phyloP scores from a whole-genome alignment of 768 basidiomycete genomes.

The Russula abietina region DNA sequence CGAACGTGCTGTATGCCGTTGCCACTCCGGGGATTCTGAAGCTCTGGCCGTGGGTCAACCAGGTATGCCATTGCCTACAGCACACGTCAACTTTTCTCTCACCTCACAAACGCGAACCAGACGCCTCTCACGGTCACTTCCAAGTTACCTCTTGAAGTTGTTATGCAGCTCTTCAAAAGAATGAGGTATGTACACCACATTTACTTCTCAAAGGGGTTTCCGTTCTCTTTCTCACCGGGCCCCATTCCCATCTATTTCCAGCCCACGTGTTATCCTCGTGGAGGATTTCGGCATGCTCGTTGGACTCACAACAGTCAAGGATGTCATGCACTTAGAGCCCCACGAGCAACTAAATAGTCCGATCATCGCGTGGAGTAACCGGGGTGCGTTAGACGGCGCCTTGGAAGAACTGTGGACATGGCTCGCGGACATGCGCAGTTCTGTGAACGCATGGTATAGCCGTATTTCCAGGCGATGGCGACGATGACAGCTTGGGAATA shows the following conservation, averaged over 20 bases:
- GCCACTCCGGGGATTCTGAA: conserved; percentile 53
- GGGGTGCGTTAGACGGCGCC: conserved; percentile 21
- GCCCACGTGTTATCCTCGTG: conserved; percentile 94
- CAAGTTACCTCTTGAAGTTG: conserved; percentile 88
- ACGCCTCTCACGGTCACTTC: conserved; percentile 91
- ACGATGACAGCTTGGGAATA: conserved; percentile 9
- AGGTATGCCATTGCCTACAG: conserved; percentile 45
- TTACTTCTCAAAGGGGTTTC: conserved; percentile 2
- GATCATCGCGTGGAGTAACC: conserved; percentile 19
- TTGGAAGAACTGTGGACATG: conserved; percentile 24
- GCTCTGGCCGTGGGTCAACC: conserved; percentile 91
- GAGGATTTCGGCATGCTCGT: conserved; percentile 76
- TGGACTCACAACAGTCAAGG: conserved; percentile 93
- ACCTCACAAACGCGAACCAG: conserved; percentile 38
- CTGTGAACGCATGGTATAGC: conserved; percentile 18
- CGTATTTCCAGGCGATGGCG: conserved; percentile 17
- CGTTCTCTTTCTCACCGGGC: conserved; percentile 3
- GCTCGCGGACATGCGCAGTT: conserved; percentile 19
- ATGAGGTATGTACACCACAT: conserved; percentile 71
- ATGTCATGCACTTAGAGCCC: conserved; percentile 75
- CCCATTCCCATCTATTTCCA: conserved; percentile 30
- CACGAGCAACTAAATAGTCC: conserved; percentile 21
- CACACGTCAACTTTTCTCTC: not conserved
- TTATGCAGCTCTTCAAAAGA: conserved; percentile 94
- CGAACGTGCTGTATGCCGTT: conserved; percentile 57